Evolutionary conservation across 805 yeast genomes (phyloP).

Genomic region (Zygosaccharomyces siamensis): DNA sequence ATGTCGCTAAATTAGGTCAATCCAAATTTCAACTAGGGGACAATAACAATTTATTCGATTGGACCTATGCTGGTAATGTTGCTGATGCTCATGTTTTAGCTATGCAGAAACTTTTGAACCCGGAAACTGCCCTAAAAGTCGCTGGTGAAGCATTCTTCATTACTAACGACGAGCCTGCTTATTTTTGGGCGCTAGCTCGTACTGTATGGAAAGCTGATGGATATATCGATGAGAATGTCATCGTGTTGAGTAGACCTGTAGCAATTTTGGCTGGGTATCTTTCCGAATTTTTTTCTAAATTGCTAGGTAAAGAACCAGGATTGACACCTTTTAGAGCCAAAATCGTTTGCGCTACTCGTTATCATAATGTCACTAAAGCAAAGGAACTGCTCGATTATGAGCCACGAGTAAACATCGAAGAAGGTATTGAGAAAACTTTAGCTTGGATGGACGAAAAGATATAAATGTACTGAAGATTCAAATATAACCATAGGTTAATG

Average conservation of each 20-base stretch:
- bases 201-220: slow-evolving; percentile 98
- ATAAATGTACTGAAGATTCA: background rate
- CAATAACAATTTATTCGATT: slow-evolving; percentile 88
- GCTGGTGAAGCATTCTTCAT: slow-evolving; percentile 87
- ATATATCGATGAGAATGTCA: slow-evolving; percentile 61
- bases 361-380: slow-evolving; percentile 88
- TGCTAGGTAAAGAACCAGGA: slow-evolving; percentile 83
- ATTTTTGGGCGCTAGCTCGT: slow-evolving; percentile 95
- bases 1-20: slow-evolving; percentile 78
- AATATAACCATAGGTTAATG: background rate
- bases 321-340: slow-evolving; percentile 92
- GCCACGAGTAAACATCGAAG: slow-evolving; percentile 73
- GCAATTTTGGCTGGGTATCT: slow-evolving; percentile 79
- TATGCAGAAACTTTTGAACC: slow-evolving; percentile 63
- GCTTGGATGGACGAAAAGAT: slow-evolving; percentile 79
- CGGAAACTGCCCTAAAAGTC: slow-evolving; percentile 41
- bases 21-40: slow-evolving; percentile 92
- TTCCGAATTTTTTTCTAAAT: slow-evolving; percentile 65
- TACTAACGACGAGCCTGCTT: slow-evolving; percentile 91
- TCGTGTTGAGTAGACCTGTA: slow-evolving; percentile 65
- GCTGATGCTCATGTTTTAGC: slow-evolving; percentile 96
- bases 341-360: slow-evolving; percentile 87
- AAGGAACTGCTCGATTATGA: slow-evolving; percentile 68
- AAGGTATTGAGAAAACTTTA: slow-evolving; percentile 73
- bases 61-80: slow-evolving; percentile 98